Percentiles rank a stretch among this genome's conserved stretches.
Evolutionary conservation across 148 eudicot genomes (phyloP).

Genomic region (Beta vulgaris): DNA sequence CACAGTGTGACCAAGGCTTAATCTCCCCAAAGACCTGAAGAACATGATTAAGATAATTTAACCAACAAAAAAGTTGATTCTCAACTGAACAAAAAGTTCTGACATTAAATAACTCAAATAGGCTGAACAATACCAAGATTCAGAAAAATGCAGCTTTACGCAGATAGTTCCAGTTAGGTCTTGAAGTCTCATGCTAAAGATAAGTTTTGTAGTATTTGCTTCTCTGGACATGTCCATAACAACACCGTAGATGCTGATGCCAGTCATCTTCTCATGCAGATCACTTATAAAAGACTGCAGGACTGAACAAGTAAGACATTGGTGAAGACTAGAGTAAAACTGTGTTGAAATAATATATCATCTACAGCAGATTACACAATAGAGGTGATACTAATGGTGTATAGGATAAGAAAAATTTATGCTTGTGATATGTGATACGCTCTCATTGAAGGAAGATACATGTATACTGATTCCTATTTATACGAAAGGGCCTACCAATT

Average conservation of each 20-base stretch:
- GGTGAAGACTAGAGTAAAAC: constrained; percentile 19
- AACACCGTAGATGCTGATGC: constrained; percentile 77
- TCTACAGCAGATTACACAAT: background rate
- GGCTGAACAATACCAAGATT: constrained; percentile 54
- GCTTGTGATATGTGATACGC: background rate
- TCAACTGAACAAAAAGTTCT: background rate
- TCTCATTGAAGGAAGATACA: background rate
- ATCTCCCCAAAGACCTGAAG: constrained; percentile 80
- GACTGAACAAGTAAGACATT: constrained; percentile 50
- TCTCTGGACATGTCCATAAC: constrained; percentile 55
- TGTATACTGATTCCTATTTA: background rate
- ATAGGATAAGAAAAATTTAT: background rate
- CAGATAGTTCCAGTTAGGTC: constrained; percentile 78
- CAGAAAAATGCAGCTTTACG: constrained; percentile 62
- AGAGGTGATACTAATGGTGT: background rate
- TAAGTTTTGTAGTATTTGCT: constrained; percentile 30
- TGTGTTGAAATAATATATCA: background rate
- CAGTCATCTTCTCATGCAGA: constrained; percentile 91
- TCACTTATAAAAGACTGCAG: constrained; percentile 74
- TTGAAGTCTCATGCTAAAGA: constrained; percentile 56
- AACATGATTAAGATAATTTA: constrained; percentile 15
- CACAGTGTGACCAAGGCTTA: constrained; percentile 72
- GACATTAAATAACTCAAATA: background rate
- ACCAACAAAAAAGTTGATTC: constrained; percentile 9
- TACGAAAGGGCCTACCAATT: background rate